Base-by-base conservation (phyloP, 2,329 filamentous ascomycete genomes). In the Gaeumannomyces sp. region DNA sequence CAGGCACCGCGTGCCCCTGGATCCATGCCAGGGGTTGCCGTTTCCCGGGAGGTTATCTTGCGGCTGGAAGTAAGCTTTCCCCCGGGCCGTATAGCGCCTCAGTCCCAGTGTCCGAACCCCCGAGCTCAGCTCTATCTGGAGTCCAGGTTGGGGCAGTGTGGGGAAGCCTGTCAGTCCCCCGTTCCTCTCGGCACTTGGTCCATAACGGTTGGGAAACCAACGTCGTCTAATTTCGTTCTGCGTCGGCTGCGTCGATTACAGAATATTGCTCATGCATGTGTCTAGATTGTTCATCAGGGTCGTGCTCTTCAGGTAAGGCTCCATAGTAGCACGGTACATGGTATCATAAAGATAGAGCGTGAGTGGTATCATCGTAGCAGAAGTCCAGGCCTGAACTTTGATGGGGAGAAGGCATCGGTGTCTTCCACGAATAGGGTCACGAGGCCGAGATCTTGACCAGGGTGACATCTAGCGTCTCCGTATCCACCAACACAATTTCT, bases 401-500 rank as follows among this genome's bases (percentile, higher is more conserved):
- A 38, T 38, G 35, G 35, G 13, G 35, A 38, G 35, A 38, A n/a
- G 19, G 45, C 45, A 53, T 53, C 22, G 22, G 45, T 8, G 45
- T 53, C 45, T n/a, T 53, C 22, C 45, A n/a, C n/a, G 45, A 16
- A n/a, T 10, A 25, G 25, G 35, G 25, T 62, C 38, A 45, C 28
- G 62, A 31, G 14, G 62, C 19, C 33, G 62, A 64, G 14, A 87
- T 84, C 71, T 85, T 88, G 28, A 97, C 80, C 61, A 85, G 80
- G 69, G 93, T 89, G 1, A 91, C 88, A 60, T 93, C 91, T 66
- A 97, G 76, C 1, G 91, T 96, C 76, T 98, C 93, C 60, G 87
- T 81, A 77, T 99, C 94, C 14, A 99, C 79, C 63, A 99, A 72
- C 0, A 97, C 87, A 28, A 99, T 72, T 77, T 96, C 88, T 25